A percentile compares a stretch with the other conserved stretches of the same genome.
phyloP scores from a whole-genome alignment of 306 rosid genomes.

The Begonia masoniana region DNA sequence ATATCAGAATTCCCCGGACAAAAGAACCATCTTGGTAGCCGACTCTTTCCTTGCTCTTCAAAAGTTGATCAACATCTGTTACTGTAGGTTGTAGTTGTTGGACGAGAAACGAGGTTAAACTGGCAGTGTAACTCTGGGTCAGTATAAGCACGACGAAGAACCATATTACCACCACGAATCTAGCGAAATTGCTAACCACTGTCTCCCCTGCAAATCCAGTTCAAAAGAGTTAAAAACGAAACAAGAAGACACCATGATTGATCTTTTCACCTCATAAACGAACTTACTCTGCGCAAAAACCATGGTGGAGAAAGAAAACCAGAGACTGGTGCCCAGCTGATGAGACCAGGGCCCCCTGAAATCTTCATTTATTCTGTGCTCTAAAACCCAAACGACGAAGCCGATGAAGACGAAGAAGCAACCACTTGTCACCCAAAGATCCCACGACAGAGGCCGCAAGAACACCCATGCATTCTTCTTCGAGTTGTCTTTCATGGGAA shows the following conservation, averaged over 20 bases:
- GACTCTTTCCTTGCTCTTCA: neutral
- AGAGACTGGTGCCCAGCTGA: conserved; percentile 4
- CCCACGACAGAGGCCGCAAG: conserved; percentile 2
- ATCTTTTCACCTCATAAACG: neutral
- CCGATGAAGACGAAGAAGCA: conserved; percentile 9
- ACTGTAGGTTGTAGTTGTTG: too few relatives aligned
- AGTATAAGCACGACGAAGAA: conserved; percentile 11
- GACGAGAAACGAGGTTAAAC: too few relatives aligned
- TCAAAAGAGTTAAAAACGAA: neutral
- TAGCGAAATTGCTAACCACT: conserved; percentile 3
- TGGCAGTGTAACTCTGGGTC: conserved; percentile 13
- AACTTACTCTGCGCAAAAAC: conserved; percentile 13
- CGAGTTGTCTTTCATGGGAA: neutral
- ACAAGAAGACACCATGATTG: neutral
- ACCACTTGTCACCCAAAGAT: conserved; percentile 10
- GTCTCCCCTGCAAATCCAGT: conserved; percentile 7
- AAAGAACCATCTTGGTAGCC: neutral
- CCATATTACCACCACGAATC: conserved; percentile 12
- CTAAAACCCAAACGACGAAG: conserved; percentile 7
- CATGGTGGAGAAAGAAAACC: conserved; percentile 13
- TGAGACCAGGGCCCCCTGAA: conserved; percentile 3
- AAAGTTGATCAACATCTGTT: too few relatives aligned
- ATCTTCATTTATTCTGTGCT: conserved; percentile 2
- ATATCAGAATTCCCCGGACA: neutral
- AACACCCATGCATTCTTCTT: conserved; percentile 7